phyloP scores from a whole-genome alignment of 1,284 basidiomycete genomes.

The Sporisorium exsertum region DNA sequence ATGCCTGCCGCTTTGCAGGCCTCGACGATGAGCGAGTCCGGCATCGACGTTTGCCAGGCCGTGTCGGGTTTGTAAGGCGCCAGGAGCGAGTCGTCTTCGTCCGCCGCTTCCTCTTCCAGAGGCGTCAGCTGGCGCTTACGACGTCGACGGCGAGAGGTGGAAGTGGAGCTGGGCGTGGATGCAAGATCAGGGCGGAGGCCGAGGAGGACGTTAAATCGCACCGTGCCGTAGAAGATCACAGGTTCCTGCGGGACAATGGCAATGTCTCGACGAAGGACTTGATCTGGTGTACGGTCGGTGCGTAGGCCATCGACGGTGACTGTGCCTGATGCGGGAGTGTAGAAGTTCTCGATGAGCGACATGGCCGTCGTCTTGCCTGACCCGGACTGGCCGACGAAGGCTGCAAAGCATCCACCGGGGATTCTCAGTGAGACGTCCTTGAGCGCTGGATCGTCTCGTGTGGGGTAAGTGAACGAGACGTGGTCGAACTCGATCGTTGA shows the following conservation, averaged over 20 bases:
- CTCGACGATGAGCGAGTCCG: conserved; percentile 13
- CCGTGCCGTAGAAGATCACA: conserved; percentile 74
- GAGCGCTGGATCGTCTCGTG: conserved; percentile 49
- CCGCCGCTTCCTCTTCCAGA: conserved; percentile 58
- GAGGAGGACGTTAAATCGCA: conserved; percentile 43
- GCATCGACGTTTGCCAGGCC: conserved; percentile 21
- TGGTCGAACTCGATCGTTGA: conserved; percentile 31
- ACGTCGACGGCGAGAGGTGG: conserved; percentile 21
- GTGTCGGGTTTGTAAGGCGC: conserved; percentile 28
- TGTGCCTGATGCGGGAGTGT: conserved; percentile 77
- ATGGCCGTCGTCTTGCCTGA: conserved; percentile 67
- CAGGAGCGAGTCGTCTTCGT: conserved; percentile 45
- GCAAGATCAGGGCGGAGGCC: conserved; percentile 37
- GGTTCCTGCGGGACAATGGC: conserved; percentile 63
- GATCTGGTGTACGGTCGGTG: conserved; percentile 84
- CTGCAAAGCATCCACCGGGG: conserved; percentile 52
- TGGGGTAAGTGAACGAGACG: conserved; percentile 50
- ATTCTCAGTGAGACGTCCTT: conserved; percentile 54
- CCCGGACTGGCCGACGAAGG: conserved; percentile 72
- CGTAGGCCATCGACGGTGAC: conserved; percentile 84
- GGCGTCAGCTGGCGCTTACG: conserved; percentile 12
- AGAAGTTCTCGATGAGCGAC: conserved; percentile 71
- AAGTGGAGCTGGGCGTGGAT: conserved; percentile 6
- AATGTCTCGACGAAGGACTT: conserved; percentile 53
- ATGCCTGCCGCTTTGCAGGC: conserved; percentile 31